These are phyloP conservation scores for Potentilla sterilis DNA, from an alignment of 306 rosid species.

Conservation along the genomic window DNA sequence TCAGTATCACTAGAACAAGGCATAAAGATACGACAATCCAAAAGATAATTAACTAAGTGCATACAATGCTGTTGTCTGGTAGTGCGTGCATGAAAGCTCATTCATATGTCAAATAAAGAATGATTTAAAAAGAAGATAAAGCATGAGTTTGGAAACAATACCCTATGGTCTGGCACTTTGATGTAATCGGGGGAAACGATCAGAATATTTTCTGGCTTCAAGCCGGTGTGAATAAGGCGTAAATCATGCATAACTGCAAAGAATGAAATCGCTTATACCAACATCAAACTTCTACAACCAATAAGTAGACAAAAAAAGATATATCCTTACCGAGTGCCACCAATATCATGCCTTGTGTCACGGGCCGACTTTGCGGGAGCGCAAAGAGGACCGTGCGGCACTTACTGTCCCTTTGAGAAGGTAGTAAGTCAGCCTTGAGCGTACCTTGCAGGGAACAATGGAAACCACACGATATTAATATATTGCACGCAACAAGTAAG, in stretches of 20 bases:
- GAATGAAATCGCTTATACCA: slow-evolving; percentile 73
- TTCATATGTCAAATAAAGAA: neutral
- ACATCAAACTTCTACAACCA: slow-evolving; percentile 45
- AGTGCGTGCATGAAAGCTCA: neutral
- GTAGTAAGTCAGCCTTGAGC: too few relatives aligned
- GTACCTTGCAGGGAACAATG: too few relatives aligned
- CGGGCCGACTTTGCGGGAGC: too few relatives aligned
- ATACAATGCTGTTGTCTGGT: neutral
- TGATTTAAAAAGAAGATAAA: neutral
- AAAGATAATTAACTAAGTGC: neutral
- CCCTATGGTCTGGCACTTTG: slow-evolving; percentile 81
- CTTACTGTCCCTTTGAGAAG: too few relatives aligned
- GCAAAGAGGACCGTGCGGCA: too few relatives aligned
- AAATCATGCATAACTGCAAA: slow-evolving; percentile 87
- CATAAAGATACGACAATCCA: neutral
- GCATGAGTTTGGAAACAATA: slow-evolving; percentile 19
- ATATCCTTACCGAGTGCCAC: slow-evolving; percentile 62
- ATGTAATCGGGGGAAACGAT: slow-evolving; percentile 53
- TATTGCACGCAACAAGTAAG: too few relatives aligned
- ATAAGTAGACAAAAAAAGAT: slow-evolving; percentile 10
- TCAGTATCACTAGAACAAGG: neutral
- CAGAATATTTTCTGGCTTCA: slow-evolving; percentile 66
- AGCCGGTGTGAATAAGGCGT: slow-evolving; percentile 71
- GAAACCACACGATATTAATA: too few relatives aligned
- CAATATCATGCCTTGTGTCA: slow-evolving; percentile 62